Evolutionary conservation across 176 grass and related monocot species (phyloP).

Genomic region (Zea luxurians): DNA sequence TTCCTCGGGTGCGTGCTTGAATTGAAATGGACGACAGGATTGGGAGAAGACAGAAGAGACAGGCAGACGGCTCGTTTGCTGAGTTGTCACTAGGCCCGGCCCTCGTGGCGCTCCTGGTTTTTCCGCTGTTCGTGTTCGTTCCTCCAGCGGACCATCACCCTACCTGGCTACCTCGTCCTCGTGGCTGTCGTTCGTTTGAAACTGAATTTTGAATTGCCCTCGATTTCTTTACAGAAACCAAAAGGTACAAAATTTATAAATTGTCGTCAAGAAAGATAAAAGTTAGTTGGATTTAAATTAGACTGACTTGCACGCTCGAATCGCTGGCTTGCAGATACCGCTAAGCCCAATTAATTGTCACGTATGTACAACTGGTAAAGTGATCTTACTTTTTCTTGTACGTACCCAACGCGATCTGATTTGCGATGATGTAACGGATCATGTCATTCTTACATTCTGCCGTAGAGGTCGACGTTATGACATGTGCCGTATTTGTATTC

Average conservation of each 20-base stretch:
- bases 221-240: background rate
- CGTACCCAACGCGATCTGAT: background rate
- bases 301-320: background rate
- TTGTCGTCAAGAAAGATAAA: background rate
- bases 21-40: slow-evolving; percentile 46
- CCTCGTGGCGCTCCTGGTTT: slow-evolving; percentile 12
- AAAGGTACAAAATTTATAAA: background rate
- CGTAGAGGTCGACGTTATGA: background rate
- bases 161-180: too few species aligned
- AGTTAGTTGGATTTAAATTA: background rate
- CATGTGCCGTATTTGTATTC: background rate
- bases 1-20: slow-evolving; percentile 48
- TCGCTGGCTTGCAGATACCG: background rate
- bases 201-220: background rate
- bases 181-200: background rate
- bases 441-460: slow-evolving; percentile 18
- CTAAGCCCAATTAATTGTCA: background rate
- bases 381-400: slow-evolving; percentile 17
- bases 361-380: background rate
- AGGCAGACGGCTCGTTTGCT: slow-evolving; percentile 40
- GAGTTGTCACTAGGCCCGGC: slow-evolving; percentile 34
- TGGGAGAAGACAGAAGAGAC: slow-evolving; percentile 15
- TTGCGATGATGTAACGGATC: background rate
- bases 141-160: too few species aligned
- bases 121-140: too few species aligned